These are phyloP conservation scores for Podospora conica DNA, from an alignment of 495 filamentous ascomycete genomes.

Conservation along the genomic window DNA sequence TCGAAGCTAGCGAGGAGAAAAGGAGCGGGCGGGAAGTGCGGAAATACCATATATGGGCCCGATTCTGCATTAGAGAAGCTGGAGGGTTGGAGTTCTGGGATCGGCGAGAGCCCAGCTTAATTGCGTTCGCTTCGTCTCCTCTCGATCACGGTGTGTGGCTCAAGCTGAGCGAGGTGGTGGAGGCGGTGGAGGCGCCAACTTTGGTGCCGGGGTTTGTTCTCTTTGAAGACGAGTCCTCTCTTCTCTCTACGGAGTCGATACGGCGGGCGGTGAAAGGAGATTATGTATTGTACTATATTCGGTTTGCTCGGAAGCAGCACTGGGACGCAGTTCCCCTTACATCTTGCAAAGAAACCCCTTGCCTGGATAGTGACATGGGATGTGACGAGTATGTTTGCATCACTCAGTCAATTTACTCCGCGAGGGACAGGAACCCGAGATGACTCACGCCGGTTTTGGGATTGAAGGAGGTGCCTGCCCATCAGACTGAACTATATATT, in stretches of 20 bases:
- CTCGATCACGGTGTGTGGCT: background rate
- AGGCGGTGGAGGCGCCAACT: background rate
- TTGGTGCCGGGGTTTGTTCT: background rate
- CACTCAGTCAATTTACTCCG: background rate
- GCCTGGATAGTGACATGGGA: background rate
- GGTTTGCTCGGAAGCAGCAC: background rate
- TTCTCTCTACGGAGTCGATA: background rate
- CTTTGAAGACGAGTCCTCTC: background rate
- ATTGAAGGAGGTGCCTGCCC: background rate
- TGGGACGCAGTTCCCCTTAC: background rate
- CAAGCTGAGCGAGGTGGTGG: background rate
- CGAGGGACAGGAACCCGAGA: background rate
- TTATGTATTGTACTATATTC: conserved; percentile 7
- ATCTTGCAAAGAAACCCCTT: background rate
- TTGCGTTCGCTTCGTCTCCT: background rate
- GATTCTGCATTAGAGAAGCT: conserved; percentile 2
- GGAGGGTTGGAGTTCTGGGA: background rate
- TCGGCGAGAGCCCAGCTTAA: background rate
- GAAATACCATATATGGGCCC: conserved; percentile 1
- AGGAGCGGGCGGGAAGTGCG: background rate
- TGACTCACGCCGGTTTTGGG: background rate
- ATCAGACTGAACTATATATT: background rate
- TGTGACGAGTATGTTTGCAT: background rate
- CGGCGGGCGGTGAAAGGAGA: background rate
- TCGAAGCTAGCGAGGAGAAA: background rate